Conservation (phyloP, 2,329 filamentous ascomycete genomes). For the Fusarium luffae region DNA sequence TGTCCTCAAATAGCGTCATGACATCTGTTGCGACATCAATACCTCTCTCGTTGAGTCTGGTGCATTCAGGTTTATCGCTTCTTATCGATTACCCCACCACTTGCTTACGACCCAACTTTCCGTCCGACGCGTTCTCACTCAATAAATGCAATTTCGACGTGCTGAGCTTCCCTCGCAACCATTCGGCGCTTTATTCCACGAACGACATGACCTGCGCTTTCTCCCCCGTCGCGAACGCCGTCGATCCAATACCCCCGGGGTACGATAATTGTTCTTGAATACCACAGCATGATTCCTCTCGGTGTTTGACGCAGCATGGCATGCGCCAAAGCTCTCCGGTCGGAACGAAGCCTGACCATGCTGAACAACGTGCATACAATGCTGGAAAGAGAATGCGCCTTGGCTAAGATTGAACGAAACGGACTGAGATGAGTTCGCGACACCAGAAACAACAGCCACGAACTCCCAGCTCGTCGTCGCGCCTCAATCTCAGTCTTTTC, state of each 20-base stretch:
- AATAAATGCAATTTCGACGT: background rate
- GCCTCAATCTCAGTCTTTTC: background rate
- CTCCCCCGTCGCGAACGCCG: too few relatives aligned
- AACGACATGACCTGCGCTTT: background rate
- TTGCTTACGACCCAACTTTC: background rate
- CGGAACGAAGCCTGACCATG: background rate
- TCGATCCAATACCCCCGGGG: rapidly evolving
- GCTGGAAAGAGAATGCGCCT: background rate
- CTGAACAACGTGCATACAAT: background rate
- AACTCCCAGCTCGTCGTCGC: background rate
- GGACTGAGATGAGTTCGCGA: background rate
- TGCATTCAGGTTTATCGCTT: background rate
- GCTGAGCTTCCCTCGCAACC: background rate
- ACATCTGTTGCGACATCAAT: background rate
- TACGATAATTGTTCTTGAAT: background rate
- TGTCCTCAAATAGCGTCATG: background rate
- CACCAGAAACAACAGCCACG: background rate
- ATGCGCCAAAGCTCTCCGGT: background rate
- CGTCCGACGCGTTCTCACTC: background rate
- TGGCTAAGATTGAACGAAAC: background rate
- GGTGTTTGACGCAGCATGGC: background rate
- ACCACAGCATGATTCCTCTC: background rate
- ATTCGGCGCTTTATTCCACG: background rate
- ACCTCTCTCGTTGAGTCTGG: background rate
- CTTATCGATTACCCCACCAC: background rate